Percentiles rank a stretch among this genome's conserved stretches.
Conservation (phyloP, 1,284 basidiomycete genomes). For the Vanrija pseudolonga region DNA sequence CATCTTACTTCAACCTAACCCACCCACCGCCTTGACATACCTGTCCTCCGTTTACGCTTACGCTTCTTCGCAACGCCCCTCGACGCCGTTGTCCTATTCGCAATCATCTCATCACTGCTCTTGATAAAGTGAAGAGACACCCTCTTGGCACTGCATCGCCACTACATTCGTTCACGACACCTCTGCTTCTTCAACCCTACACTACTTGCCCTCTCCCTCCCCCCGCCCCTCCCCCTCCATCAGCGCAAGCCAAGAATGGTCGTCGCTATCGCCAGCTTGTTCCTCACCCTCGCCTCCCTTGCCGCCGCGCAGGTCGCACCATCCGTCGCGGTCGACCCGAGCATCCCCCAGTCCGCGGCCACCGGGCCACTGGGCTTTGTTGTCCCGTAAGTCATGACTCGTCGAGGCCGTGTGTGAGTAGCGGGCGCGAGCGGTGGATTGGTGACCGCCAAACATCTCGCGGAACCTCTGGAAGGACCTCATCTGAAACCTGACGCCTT, state of each 20-base stretch:
- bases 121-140: no score
- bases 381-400: constrained; percentile 37
- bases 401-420: constrained; percentile 1
- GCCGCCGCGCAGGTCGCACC: constrained; percentile 12
- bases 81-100: no score
- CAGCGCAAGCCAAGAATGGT: constrained; percentile 13
- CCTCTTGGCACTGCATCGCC: not conserved
- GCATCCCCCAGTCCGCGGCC: constrained; percentile 30
- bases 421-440: no score
- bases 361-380: constrained; percentile 30
- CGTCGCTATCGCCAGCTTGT: constrained; percentile 11
- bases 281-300: constrained; percentile 19
- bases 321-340: constrained; percentile 18
- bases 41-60: no score
- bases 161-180: not conserved
- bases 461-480: no score
- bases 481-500: not conserved
- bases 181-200: not conserved
- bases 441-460: no score
- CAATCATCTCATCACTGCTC: no score
- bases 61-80: no score
- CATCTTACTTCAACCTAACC: no score
- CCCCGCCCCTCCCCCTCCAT: constrained; percentile 2
- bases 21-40: no score
- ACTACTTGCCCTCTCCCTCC: not conserved